Conservation (phyloP, 2,329 filamentous ascomycete genomes). For the Fusarium heterosporum region DNA sequence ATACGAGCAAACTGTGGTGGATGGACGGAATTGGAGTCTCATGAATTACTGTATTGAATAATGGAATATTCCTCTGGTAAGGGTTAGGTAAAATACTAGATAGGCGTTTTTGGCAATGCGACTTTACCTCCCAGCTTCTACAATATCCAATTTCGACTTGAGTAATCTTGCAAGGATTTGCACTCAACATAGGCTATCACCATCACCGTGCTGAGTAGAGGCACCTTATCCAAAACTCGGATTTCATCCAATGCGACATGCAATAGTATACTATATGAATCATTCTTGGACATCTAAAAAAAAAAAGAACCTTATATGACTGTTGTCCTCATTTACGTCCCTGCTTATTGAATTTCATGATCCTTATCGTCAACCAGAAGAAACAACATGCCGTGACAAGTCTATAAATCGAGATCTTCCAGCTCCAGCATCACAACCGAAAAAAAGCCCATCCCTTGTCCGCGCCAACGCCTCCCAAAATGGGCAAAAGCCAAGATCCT, state of each 20-base stretch:
- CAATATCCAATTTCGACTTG: slow-evolving; percentile 9
- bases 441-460: slow-evolving; percentile 25
- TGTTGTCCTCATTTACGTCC: slow-evolving; percentile 27
- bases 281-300: slow-evolving; percentile 13
- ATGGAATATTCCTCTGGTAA: slow-evolving; percentile 7
- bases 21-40: slow-evolving; percentile 27
- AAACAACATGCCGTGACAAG: slow-evolving; percentile 42
- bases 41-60: slow-evolving; percentile 23
- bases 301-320: slow-evolving; percentile 1
- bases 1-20: slow-evolving; percentile 1
- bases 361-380: slow-evolving; percentile 31
- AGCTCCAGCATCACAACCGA: slow-evolving; percentile 30
- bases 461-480: slow-evolving; percentile 39
- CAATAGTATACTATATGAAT: neutral
- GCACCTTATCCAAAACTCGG: neutral
- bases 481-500: slow-evolving; percentile 36
- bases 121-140: slow-evolving; percentile 12
- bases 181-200: neutral
- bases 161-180: neutral
- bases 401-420: slow-evolving; percentile 40
- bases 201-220: neutral
- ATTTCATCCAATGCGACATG: neutral
- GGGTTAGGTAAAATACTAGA: slow-evolving; percentile 29
- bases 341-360: slow-evolving; percentile 38
- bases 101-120: slow-evolving; percentile 37